Conservation (phyloP, 306 rosid species). For the Lotus japonicus region DNA sequence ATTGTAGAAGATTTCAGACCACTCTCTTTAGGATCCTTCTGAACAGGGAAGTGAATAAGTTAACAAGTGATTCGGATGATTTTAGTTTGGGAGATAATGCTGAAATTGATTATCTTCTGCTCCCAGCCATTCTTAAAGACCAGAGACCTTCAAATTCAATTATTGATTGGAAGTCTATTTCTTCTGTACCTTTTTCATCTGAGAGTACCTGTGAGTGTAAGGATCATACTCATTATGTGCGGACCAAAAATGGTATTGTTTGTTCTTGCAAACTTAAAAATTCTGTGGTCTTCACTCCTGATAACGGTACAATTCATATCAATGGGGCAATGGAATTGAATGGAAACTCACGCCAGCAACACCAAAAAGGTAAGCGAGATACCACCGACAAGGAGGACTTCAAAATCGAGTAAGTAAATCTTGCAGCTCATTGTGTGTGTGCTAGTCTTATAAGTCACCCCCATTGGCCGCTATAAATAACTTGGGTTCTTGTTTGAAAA, state of each 20-base stretch:
- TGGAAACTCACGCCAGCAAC: constrained; percentile 41
- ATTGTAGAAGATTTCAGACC: constrained; percentile 48
- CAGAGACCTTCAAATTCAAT: not conserved
- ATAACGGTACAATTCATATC: constrained; percentile 38
- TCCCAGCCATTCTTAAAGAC: constrained; percentile 38
- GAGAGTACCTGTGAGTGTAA: constrained; percentile 4
- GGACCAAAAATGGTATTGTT: constrained; percentile 35
- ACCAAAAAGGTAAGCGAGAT: not conserved
- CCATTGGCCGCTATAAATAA: not conserved
- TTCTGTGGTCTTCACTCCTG: constrained; percentile 57
- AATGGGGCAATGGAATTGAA: constrained; percentile 22
- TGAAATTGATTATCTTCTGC: constrained; percentile 56
- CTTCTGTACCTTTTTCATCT: constrained; percentile 24
- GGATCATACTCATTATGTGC: constrained; percentile 5
- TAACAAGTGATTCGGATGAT: constrained; percentile 19
- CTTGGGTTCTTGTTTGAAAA: not conserved
- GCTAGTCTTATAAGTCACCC: not conserved
- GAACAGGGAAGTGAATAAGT: constrained; percentile 7
- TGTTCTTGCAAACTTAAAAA: constrained; percentile 55
- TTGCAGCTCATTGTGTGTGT: not conserved
- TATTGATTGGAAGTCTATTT: constrained; percentile 44
- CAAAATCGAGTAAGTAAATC: constrained; percentile 19
- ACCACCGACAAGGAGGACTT: constrained; percentile 47
- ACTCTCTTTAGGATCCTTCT: constrained; percentile 36
- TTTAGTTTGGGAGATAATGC: constrained; percentile 24